These are phyloP conservation scores for Sugiyamaella xylanicola DNA, from an alignment of 1,139 yeast genomes.

Conservation along the genomic window DNA sequence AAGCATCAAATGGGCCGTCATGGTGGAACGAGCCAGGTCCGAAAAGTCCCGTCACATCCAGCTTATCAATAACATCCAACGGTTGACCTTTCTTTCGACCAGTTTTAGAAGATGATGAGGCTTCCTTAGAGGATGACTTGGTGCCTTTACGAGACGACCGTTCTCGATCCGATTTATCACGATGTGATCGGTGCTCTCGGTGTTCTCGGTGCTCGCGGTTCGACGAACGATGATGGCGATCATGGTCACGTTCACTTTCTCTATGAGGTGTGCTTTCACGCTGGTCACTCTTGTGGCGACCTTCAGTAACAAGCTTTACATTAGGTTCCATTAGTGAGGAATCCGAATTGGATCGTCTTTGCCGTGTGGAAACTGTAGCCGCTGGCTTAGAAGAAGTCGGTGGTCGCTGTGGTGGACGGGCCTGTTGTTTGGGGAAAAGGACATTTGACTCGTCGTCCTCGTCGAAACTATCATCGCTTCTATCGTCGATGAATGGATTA, in stretches of 20 bases:
- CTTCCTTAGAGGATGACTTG: slow-evolving; percentile 15
- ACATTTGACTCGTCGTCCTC: slow-evolving; percentile 22
- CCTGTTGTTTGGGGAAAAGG: slow-evolving; percentile 14
- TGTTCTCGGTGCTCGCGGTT: slow-evolving; percentile 13
- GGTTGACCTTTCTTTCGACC: slow-evolving; percentile 45
- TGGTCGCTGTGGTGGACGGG: slow-evolving; percentile 26
- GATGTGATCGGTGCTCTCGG: slow-evolving; percentile 13
- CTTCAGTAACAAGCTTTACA: neutral
- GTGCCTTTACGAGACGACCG: slow-evolving; percentile 27
- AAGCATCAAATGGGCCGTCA: slow-evolving; percentile 98
- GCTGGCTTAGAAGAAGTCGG: slow-evolving; percentile 26
- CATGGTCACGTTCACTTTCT: slow-evolving; percentile 12
- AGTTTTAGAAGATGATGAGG: slow-evolving; percentile 15
- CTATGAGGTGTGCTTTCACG: slow-evolving; percentile 5
- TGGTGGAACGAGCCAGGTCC: slow-evolving; percentile 97
- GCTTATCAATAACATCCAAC: slow-evolving; percentile 86
- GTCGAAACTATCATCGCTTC: slow-evolving; percentile 24
- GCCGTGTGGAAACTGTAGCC: slow-evolving; percentile 17
- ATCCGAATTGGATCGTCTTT: slow-evolving; percentile 35
- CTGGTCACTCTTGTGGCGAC: slow-evolving; percentile 6
- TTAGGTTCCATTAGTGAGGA: slow-evolving; percentile 34
- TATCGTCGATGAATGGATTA: slow-evolving; percentile 42
- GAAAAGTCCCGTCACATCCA: slow-evolving; percentile 92
- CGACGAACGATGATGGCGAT: slow-evolving; percentile 6
- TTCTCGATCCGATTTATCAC: slow-evolving; percentile 3